Evolutionary conservation across 108 stramenopile genomes (phyloP), one percentile per base, ranked within the genome.

Genomic region (Ochromonas danica): DNA sequence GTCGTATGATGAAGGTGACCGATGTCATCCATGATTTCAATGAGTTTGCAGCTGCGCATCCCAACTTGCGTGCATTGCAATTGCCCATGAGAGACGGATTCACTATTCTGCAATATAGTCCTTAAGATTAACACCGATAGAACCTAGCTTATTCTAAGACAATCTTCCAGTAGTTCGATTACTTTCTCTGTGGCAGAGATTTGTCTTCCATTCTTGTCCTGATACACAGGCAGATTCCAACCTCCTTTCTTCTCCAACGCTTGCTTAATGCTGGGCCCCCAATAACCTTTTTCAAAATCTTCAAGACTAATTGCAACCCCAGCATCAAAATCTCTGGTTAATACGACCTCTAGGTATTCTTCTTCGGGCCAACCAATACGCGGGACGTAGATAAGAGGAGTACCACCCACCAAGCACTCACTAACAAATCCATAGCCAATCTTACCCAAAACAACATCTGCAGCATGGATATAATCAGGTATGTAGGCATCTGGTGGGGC

Each of bases 1-100:
- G 51, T 89, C 89, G 28, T 81, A 79, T 77, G 78, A 62, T 0
- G 79, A 91, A 91, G 75, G 85, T 93, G 60, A 92, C 93, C 3
- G 90, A 81, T 43, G 88, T 87, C 40, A 93, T 95, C 91, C 93
- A 95, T 81, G 62, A 81, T 39, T 95, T 95, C 89, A 95, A 95
- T 77, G 83, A 75, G 36, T 89, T 81, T n/a, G 90, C 93, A 42
- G 80, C 80, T 17, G 88, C 83, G 61, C 92, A 95, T 72, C 79
- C 83, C 42, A 78, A 92, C 57, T 88, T 90, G 0, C 92, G 92
- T 51, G 92, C 92, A n/a, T 57, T 91, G 38, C 51, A 94, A 77
- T 78, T 95, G 51, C 92, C 92, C 3, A 85, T 96, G 75, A 78
- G 95, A 71, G 95, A 95, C 88, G 95, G 95, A 22, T 80, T 95